Conservation (phyloP, 2,329 filamentous ascomycete species). For the Cadophora luteo-olivacea region DNA sequence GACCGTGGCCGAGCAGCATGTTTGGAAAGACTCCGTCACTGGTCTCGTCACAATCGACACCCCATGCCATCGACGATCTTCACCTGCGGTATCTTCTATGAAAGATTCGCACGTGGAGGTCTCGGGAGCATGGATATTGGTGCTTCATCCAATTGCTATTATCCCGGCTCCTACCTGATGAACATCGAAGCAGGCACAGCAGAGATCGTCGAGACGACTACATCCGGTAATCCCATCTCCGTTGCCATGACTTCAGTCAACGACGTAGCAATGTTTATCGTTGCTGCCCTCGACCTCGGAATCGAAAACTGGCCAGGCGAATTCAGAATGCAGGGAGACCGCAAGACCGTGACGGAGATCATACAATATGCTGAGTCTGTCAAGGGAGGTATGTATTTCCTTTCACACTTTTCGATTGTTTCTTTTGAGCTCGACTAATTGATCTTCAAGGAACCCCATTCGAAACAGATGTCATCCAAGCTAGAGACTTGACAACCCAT, state of each 20-base stretch:
- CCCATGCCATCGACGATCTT: slow-evolving; percentile 74
- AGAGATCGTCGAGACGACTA: slow-evolving; percentile 63
- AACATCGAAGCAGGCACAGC: slow-evolving; percentile 64
- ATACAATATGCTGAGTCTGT: slow-evolving; percentile 56
- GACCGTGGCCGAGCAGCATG: slow-evolving; percentile 66
- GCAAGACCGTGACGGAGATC: slow-evolving; percentile 65
- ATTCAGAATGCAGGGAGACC: slow-evolving; percentile 72
- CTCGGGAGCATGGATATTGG: slow-evolving; percentile 67
- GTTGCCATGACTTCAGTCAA: slow-evolving; percentile 73
- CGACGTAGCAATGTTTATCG: slow-evolving; percentile 75
- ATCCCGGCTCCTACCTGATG: slow-evolving; percentile 70
- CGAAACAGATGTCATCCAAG: slow-evolving; percentile 34
- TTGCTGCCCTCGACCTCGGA: slow-evolving; percentile 69
- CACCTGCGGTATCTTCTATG: slow-evolving; percentile 78
- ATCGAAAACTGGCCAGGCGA: slow-evolving; percentile 69
- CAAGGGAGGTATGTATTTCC: slow-evolving; percentile 53
- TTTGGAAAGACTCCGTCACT: slow-evolving; percentile 61
- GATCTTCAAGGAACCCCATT: slow-evolving; percentile 31
- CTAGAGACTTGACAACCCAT: slow-evolving; percentile 31
- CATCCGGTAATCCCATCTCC: slow-evolving; percentile 55
- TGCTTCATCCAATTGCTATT: slow-evolving; percentile 55
- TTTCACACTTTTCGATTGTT: background rate
- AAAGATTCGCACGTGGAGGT: slow-evolving; percentile 73
- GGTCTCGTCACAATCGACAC: slow-evolving; percentile 51
- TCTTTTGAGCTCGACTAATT: background rate